phyloP scores from a whole-genome alignment of 129 eudicot species.

The Flaveria linearis region DNA sequence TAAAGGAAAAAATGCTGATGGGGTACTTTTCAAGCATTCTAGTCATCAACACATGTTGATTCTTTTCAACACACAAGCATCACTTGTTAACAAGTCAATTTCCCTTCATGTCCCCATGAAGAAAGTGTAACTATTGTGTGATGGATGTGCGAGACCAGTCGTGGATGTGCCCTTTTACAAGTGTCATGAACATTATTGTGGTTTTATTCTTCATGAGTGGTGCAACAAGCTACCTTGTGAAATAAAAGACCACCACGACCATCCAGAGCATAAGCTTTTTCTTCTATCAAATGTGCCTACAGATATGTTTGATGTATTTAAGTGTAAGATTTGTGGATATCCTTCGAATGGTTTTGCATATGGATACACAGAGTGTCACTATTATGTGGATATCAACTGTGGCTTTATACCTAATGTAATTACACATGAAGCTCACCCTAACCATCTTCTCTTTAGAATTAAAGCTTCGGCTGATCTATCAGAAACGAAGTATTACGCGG shows the following conservation, averaged over 20 bases:
- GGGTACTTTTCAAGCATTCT: background rate
- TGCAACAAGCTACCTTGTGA: background rate
- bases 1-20: background rate
- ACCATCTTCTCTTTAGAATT: no score
- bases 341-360: slow-evolving; percentile 7
- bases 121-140: slow-evolving; percentile 6
- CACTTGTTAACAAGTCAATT: background rate
- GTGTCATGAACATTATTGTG: background rate
- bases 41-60: slow-evolving; percentile 13
- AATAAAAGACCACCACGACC: slow-evolving; percentile 6
- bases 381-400: no score
- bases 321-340: background rate
- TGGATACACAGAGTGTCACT: background rate
- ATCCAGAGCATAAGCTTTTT: slow-evolving; percentile 6
- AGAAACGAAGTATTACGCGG: no score
- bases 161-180: slow-evolving; percentile 5
- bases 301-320: background rate
- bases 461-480: no score
- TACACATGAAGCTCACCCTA: no score
- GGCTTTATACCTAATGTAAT: no score
- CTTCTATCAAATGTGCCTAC: background rate
- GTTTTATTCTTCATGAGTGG: slow-evolving; percentile 16
- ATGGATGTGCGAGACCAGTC: slow-evolving; percentile 17
- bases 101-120: slow-evolving; percentile 16
- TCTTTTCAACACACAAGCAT: background rate